Percentiles rank a stretch among this genome's conserved stretches.
Conservation (phyloP, 2,329 filamentous ascomycete species). For the Incumbomyces delicatus region DNA sequence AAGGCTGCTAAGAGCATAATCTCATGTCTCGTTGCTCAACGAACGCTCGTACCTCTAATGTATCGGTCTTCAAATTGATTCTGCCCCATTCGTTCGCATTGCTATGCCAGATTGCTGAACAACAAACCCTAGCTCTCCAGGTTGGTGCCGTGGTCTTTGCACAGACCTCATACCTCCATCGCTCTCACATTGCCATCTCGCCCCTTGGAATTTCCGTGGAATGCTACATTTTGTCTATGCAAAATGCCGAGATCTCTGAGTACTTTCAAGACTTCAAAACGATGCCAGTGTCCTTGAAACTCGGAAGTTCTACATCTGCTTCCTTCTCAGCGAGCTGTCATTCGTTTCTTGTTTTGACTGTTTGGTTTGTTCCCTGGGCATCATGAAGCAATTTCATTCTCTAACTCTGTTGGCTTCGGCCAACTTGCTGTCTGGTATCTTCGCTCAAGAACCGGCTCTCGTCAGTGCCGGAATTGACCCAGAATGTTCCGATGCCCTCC, state of each 20-base stretch:
- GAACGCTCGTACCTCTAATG: no score
- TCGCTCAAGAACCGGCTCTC: neutral
- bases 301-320: neutral
- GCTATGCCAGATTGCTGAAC: no score
- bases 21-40: no score
- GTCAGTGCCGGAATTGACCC: neutral
- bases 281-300: slow-evolving; percentile 2
- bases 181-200: neutral
- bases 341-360: slow-evolving; percentile 11
- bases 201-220: slow-evolving; percentile 8
- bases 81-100: no score
- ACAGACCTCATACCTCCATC: no score
- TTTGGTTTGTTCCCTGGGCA: slow-evolving; percentile 2
- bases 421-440: slow-evolving; percentile 1
- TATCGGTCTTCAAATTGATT: no score
- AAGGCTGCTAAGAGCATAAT: no score
- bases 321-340: slow-evolving; percentile 10
- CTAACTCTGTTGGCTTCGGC: slow-evolving; percentile 10
- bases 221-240: slow-evolving; percentile 16
- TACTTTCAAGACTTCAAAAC: slow-evolving; percentile 10
- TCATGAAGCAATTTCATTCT: slow-evolving; percentile 15
- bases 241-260: slow-evolving; percentile 13
- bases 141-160: no score
- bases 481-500: neutral
- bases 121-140: no score